These are phyloP conservation scores for Conticribra weissflogii DNA, from an alignment of 108 stramenopile species.

Conservation along the genomic window DNA sequence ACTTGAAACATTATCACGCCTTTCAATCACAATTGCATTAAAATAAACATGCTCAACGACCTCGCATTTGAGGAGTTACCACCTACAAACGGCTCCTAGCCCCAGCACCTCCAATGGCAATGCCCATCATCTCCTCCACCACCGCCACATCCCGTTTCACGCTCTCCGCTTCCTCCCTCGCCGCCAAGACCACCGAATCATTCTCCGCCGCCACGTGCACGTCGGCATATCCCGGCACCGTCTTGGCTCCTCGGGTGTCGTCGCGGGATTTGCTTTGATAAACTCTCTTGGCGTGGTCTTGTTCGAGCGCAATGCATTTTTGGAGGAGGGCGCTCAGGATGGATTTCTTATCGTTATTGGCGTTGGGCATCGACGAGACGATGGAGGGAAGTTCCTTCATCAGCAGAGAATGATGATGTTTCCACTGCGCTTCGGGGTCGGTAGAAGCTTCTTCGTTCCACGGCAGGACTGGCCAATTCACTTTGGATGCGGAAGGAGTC, in stretches of 20 bases:
- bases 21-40: too few species aligned
- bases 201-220: constrained; percentile 67
- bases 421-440: constrained; percentile 46
- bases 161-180: constrained; percentile 36
- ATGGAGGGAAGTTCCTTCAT: constrained; percentile 59
- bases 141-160: constrained; percentile 35
- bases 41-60: too few species aligned
- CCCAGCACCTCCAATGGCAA: neutral
- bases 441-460: constrained; percentile 64
- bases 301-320: constrained; percentile 60
- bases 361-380: neutral
- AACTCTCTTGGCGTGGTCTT: constrained; percentile 65
- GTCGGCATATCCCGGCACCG: constrained; percentile 76
- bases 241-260: constrained; percentile 73
- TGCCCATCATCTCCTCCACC: constrained; percentile 30
- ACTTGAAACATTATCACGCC: too few species aligned
- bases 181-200: constrained; percentile 68
- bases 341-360: neutral
- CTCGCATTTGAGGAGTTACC: too few species aligned
- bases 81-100: constrained; percentile 45
- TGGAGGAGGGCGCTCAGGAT: constrained; percentile 33
- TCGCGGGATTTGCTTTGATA: constrained; percentile 76
- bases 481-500: constrained; percentile 9
- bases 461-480: constrained; percentile 67
- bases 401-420: constrained; percentile 60